A percentile compares a stretch with the other conserved stretches of the same genome.
These are phyloP conservation scores for Pleurotus sapidus DNA, from an alignment of 768 basidiomycete genomes.

Conservation along the genomic window DNA sequence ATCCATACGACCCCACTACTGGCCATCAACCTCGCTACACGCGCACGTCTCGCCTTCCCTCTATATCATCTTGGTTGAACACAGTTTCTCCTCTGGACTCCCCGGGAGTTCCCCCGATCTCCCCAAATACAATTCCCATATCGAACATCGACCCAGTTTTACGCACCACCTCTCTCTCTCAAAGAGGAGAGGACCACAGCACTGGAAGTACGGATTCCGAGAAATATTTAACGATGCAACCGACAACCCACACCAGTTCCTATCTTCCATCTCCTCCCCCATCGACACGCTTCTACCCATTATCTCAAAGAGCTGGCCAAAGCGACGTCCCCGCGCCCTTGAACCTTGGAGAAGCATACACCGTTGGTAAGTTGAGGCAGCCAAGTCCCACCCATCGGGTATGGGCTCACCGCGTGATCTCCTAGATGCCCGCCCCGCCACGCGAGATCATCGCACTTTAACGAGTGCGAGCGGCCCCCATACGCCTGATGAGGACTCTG, in stretches of 20 bases:
- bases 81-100: conserved; percentile 26
- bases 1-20: conserved; percentile 2
- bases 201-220: not conserved
- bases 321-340: conserved; percentile 36
- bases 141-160: conserved; percentile 2
- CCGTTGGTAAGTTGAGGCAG: conserved; percentile 12
- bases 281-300: conserved; percentile 48
- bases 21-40: conserved; percentile 9
- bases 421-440: conserved; percentile 8
- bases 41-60: conserved; percentile 43
- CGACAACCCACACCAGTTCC: conserved; percentile 6
- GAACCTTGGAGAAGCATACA: conserved; percentile 28
- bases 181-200: not conserved
- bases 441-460: conserved; percentile 23
- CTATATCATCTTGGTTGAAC: conserved; percentile 70
- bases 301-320: conserved; percentile 9
- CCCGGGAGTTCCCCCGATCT: conserved; percentile 29
- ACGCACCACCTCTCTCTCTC: conserved; percentile 11
- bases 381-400: conserved; percentile 2
- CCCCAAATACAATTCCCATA: conserved; percentile 14
- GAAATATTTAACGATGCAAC: not conserved
- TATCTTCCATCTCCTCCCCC: conserved; percentile 57
- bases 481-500: conserved; percentile 68
- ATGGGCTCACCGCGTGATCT: conserved; percentile 5
- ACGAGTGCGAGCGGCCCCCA: conserved; percentile 16